phyloP scores from a whole-genome alignment of 2,329 filamentous ascomycete genomes.

The Drechmeria coniospora region DNA sequence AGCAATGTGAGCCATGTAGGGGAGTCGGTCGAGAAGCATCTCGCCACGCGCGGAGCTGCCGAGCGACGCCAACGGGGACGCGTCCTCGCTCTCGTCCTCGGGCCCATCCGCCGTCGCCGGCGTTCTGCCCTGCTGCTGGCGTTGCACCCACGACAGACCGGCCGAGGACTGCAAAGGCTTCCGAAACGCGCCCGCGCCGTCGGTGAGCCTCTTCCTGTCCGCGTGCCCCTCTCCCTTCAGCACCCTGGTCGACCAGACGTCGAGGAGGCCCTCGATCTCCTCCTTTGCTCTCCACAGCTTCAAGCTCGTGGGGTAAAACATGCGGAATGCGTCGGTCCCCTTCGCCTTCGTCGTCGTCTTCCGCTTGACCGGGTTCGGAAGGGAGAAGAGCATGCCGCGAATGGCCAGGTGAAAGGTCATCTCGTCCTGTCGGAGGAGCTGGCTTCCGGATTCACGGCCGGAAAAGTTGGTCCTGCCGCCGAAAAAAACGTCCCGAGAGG shows the following conservation, averaged over 20 bases:
- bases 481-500: slow-evolving; percentile 55
- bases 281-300: slow-evolving; percentile 74
- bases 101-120: slow-evolving; percentile 6
- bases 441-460: slow-evolving; percentile 45
- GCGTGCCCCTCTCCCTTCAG: slow-evolving; percentile 35
- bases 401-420: slow-evolving; percentile 87
- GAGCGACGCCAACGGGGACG: slow-evolving; percentile 35
- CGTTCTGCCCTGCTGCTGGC: slow-evolving; percentile 13
- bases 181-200: slow-evolving; percentile 33
- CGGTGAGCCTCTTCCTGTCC: slow-evolving; percentile 23
- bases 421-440: slow-evolving; percentile 78
- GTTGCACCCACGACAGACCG: slow-evolving; percentile 19
- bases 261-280: slow-evolving; percentile 61
- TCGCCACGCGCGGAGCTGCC: slow-evolving; percentile 55
- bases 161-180: slow-evolving; percentile 18
- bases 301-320: slow-evolving; percentile 81
- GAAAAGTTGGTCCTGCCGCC: slow-evolving; percentile 39
- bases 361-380: slow-evolving; percentile 77
- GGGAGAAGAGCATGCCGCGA: slow-evolving; percentile 66
- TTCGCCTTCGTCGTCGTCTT: slow-evolving; percentile 29
- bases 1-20: slow-evolving; percentile 62
- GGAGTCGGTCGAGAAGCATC: slow-evolving; percentile 70
- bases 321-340: slow-evolving; percentile 55
- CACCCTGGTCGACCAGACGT: slow-evolving; percentile 49
- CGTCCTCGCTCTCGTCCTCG: slow-evolving; percentile 8